A percentile compares a stretch with the other conserved stretches of the same genome.
phyloP scores from a whole-genome alignment of 441 rosid species.

The Gossypium davidsonii region DNA sequence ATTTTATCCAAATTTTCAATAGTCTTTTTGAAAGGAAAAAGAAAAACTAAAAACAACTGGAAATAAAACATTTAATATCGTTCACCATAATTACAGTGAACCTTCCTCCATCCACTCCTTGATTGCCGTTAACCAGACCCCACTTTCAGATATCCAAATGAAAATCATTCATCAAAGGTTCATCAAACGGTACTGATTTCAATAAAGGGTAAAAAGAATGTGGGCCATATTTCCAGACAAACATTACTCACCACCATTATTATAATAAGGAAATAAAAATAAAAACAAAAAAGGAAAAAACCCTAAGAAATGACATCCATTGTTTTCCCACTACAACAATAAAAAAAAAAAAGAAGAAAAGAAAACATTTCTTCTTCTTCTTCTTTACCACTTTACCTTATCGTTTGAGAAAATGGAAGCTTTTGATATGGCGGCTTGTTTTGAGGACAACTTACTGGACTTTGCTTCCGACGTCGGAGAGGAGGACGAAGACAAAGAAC shows the following conservation, averaged over 20 bases:
- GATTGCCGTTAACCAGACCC: slow-evolving; percentile 3
- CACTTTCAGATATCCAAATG: neutral
- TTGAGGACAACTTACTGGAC: slow-evolving; percentile 61
- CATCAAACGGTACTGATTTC: neutral
- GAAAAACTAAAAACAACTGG: no score
- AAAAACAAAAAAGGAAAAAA: neutral
- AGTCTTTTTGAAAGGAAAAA: no score
- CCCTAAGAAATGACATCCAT: neutral
- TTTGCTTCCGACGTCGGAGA: slow-evolving; percentile 49
- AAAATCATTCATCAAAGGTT: neutral
- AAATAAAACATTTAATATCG: no score
- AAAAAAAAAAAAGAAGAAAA: neutral
- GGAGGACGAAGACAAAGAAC: slow-evolving; percentile 34
- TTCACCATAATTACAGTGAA: neutral
- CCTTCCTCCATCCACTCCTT: neutral
- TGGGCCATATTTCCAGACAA: neutral
- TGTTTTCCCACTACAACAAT: neutral
- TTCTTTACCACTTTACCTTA: neutral
- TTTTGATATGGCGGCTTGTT: slow-evolving; percentile 39
- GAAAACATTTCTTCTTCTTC: neutral
- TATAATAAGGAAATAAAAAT: neutral
- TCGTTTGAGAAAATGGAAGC: slow-evolving; percentile 28
- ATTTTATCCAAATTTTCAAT: no score
- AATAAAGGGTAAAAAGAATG: neutral
- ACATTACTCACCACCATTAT: neutral